phyloP scores from a whole-genome alignment of 345 rosid genomes.

The Erodium maritimum region DNA sequence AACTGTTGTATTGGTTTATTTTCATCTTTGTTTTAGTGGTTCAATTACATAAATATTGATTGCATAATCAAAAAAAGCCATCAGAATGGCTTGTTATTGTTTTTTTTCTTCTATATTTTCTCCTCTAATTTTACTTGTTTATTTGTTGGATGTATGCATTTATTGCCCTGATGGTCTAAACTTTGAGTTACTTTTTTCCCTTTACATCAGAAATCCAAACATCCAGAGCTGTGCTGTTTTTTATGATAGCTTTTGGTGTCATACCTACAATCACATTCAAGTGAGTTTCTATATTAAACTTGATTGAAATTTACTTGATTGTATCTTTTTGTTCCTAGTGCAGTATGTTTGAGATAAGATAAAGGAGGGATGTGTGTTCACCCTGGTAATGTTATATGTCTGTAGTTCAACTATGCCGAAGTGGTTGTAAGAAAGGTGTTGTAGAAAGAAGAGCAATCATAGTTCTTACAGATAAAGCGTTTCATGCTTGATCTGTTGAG shows the following conservation, averaged over 20 bases:
- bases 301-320: background rate
- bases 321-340: background rate
- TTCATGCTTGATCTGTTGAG: too few relatives aligned
- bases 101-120: background rate
- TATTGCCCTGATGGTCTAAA: background rate
- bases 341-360: background rate
- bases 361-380: background rate
- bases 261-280: conserved; percentile 71
- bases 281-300: conserved; percentile 39
- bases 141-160: background rate
- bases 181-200: conserved; percentile 2
- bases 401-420: background rate
- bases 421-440: background rate
- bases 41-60: background rate
- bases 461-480: background rate
- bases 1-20: background rate
- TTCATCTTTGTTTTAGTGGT: background rate
- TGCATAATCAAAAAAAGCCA: too few relatives aligned
- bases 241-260: conserved; percentile 62
- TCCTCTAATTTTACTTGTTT: background rate
- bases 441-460: background rate
- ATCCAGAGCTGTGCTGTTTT: conserved; percentile 38
- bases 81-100: background rate
- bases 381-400: background rate
- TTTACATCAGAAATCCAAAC: conserved; percentile 46